Conservation (phyloP, 805 yeast genomes). For the Metahyphopichia silvanorum region DNA sequence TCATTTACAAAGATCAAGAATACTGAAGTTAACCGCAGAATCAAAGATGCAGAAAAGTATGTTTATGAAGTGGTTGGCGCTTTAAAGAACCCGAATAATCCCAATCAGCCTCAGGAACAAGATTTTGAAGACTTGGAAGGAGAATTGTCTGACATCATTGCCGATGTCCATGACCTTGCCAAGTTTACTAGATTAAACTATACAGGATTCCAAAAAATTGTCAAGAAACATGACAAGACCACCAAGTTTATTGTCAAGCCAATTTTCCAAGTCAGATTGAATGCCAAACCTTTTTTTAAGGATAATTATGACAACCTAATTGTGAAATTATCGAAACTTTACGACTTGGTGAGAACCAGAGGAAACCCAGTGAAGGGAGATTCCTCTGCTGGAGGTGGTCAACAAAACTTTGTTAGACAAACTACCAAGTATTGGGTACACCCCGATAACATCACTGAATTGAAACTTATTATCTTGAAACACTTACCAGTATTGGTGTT, state of each 20-base stretch:
- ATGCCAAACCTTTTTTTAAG: constrained; percentile 92
- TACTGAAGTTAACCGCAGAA: constrained; percentile 79
- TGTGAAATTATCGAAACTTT: constrained; percentile 82
- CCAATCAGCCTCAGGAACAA: constrained; percentile 36
- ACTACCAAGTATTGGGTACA: constrained; percentile 99
- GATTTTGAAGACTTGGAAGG: constrained; percentile 43
- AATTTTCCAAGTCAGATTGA: constrained; percentile 87
- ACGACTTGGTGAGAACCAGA: constrained; percentile 91
- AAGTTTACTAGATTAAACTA: constrained; percentile 91
- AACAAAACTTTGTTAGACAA: constrained; percentile 97
- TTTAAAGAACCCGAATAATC: constrained; percentile 25
- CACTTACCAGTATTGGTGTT: constrained; percentile 96
- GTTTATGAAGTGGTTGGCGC: constrained; percentile 65
- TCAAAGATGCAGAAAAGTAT: constrained; percentile 73
- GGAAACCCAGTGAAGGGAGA: constrained; percentile 96
- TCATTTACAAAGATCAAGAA: constrained; percentile 87
- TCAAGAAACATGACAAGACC: constrained; percentile 93
- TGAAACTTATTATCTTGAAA: constrained; percentile 86
- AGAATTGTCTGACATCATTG: constrained; percentile 70
- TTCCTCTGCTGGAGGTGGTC: constrained; percentile 96
- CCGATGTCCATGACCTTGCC: constrained; percentile 95
- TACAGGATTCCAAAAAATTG: constrained; percentile 94
- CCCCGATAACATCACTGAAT: constrained; percentile 95
- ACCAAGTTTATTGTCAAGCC: constrained; percentile 76
- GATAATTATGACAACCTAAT: constrained; percentile 89